Percentiles rank a stretch among this genome's conserved stretches.
These are phyloP conservation scores for Curvularia eragrostidis DNA, from an alignment of 2,329 filamentous ascomycete genomes.

Conservation along the genomic window DNA sequence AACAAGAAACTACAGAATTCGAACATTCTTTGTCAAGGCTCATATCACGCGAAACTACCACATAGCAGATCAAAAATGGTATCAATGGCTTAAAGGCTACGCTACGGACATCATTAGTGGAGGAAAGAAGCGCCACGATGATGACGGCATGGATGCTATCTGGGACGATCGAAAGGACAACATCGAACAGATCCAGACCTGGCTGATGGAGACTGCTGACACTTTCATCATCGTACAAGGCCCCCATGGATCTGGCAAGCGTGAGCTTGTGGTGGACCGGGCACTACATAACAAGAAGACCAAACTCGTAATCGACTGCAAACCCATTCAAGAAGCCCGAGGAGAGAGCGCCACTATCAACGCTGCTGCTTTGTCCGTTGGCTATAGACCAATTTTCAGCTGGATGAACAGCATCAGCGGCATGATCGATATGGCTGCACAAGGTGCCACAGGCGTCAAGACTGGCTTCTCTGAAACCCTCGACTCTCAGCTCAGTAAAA, in stretches of 20 bases:
- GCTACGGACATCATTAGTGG: constrained; percentile 71
- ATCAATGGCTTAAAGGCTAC: constrained; percentile 81
- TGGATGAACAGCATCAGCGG: constrained; percentile 97
- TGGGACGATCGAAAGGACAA: constrained; percentile 86
- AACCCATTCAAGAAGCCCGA: constrained; percentile 86
- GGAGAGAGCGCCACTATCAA: constrained; percentile 87
- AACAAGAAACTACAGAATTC: constrained; percentile 58
- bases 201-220: constrained; percentile 86
- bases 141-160: constrained; percentile 76
- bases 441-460: constrained; percentile 92
- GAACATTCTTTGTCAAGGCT: constrained; percentile 88
- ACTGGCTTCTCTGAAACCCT: constrained; percentile 92
- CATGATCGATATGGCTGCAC: constrained; percentile 88
- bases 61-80: constrained; percentile 73
- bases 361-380: constrained; percentile 80
- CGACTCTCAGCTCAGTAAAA: constrained; percentile 87
- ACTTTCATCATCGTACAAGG: constrained; percentile 96
- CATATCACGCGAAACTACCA: constrained; percentile 82
- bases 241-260: constrained; percentile 88
- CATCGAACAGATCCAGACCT: constrained; percentile 81
- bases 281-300: constrained; percentile 77
- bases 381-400: constrained; percentile 91
- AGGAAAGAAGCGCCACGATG: constrained; percentile 63
- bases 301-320: constrained; percentile 89
- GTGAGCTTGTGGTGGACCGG: constrained; percentile 84